phyloP scores from a whole-genome alignment of 352 stramenopile species.

The Phytophthora pinifolia region DNA sequence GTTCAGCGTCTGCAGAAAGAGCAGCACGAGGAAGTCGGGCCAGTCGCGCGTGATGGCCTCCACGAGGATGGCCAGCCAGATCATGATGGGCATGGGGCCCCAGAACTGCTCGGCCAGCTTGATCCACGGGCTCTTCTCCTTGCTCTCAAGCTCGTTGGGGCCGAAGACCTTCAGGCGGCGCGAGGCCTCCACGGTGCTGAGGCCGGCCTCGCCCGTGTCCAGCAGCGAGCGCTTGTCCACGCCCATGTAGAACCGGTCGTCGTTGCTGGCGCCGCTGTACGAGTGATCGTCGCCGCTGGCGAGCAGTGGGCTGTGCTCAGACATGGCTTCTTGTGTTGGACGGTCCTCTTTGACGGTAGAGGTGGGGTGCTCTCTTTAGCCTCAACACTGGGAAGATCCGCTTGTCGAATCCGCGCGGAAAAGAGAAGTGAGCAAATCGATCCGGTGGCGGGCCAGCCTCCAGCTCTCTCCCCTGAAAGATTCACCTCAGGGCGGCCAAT shows the following conservation, averaged over 20 bases:
- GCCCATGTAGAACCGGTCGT: constrained; percentile 80
- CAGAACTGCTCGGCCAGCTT: constrained; percentile 71
- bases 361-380: not conserved
- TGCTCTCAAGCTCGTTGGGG: constrained; percentile 79
- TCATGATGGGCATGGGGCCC: constrained; percentile 91
- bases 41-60: constrained; percentile 60
- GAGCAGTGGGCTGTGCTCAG: constrained; percentile 66
- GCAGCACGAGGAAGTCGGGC: constrained; percentile 65
- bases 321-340: constrained; percentile 15
- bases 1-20: constrained; percentile 76
- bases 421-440: constrained; percentile 24
- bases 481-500: constrained; percentile 27
- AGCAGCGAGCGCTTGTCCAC: constrained; percentile 77
- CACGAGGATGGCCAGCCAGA: constrained; percentile 90
- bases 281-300: constrained; percentile 35
- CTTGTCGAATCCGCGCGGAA: constrained; percentile 8
- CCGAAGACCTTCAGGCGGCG: constrained; percentile 84
- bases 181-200: constrained; percentile 81
- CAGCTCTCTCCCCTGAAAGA: constrained; percentile 25
- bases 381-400: constrained; percentile 9
- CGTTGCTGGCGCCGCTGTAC: constrained; percentile 40
- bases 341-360: constrained; percentile 10
- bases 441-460: not conserved
- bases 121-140: constrained; percentile 49
- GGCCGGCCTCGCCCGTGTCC: constrained; percentile 64